Base-by-base conservation (phyloP, 768 basidiomycete genomes). In the Suillus weaverae region DNA sequence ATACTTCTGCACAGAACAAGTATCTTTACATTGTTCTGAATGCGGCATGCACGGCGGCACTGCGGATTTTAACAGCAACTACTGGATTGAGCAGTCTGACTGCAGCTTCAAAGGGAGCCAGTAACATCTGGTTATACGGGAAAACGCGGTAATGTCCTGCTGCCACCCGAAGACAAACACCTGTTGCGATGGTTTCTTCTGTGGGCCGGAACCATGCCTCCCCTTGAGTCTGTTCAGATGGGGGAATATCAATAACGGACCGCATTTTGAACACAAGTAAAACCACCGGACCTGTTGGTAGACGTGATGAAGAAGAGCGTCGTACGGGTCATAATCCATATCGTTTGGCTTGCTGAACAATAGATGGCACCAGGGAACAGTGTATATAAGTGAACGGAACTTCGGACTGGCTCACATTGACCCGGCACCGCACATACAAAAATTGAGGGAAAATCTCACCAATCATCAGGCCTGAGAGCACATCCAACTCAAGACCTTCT, bases 131-230 rank as follows among this genome's bases (percentile, higher is more conserved):
- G 72, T 94, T 86, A 67, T 94, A 93, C 6, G 94, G 94, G 71
- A 93, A 95, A 44, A 90, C 85, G 61, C 94, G 85, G 76, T 89
- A 94, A 35, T 84, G 80, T 43, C 87, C 86, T 9, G 83, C 79
- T 50, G 87, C 85, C 8, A 90, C 85, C 67, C 92, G 83, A 50
- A 92, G 77, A 70, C 89, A 92, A 68, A 93, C 90, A 61, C 91
- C 91, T 0, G 88, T 89, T 53, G 89, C 85, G 48, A 92, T 79
- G 67, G 86, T 88, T 74, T 92, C 91, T 70, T 89, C 89, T 4
- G 89, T 84, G 18, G 91, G 90, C 73, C 91, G 91, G 76, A 92
- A 92, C 91, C 91, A 93, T 1, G 89, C 87, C 70, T 92, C 89
- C 11, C 88, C 86, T 74, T 91, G 89, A 0, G 91, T 92, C 89